Percentiles rank a stretch among this genome's conserved stretches.
phyloP scores from a whole-genome alignment of 2,329 filamentous ascomycete species.

The Sporothrix protearum region DNA sequence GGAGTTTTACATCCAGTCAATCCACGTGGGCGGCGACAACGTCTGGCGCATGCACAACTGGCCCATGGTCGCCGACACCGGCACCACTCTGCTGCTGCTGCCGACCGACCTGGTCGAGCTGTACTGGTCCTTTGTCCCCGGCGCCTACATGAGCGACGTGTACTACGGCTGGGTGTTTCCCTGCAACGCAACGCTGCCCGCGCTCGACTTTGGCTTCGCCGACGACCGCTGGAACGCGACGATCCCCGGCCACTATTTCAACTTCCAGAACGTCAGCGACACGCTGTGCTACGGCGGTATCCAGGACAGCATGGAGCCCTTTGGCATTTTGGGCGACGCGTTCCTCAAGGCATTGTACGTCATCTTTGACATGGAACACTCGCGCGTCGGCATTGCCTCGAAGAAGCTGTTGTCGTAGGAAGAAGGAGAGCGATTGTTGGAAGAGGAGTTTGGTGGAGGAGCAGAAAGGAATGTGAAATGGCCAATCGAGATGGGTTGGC shows the following conservation, averaged over 20 bases:
- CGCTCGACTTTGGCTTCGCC: conserved; percentile 50
- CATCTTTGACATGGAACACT: conserved; percentile 59
- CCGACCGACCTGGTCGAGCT: conserved; percentile 52
- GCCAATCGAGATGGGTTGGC: no score
- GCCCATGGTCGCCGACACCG: conserved; percentile 63
- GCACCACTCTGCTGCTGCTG: conserved; percentile 63
- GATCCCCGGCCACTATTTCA: conserved; percentile 49
- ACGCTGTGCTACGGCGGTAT: conserved; percentile 72
- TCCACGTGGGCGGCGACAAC: conserved; percentile 36
- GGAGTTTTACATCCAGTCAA: conserved; percentile 38
- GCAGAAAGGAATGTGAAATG: no score
- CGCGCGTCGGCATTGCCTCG: conserved; percentile 46
- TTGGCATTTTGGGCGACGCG: conserved; percentile 71
- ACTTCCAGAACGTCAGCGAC: conserved; percentile 47
- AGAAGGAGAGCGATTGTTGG: not conserved
- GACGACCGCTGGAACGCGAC: conserved; percentile 42
- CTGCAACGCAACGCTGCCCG: conserved; percentile 49
- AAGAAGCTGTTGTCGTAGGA: conserved; percentile 37
- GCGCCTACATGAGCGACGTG: conserved; percentile 47
- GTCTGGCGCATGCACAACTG: conserved; percentile 42
- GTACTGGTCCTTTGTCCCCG: conserved; percentile 57
- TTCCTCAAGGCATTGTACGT: conserved; percentile 76
- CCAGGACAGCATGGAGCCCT: conserved; percentile 51
- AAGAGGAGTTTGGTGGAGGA: no score
- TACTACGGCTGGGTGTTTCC: conserved; percentile 52